Conservation (phyloP, 139 green algal genomes). For the Chloropicon primus region DNA sequence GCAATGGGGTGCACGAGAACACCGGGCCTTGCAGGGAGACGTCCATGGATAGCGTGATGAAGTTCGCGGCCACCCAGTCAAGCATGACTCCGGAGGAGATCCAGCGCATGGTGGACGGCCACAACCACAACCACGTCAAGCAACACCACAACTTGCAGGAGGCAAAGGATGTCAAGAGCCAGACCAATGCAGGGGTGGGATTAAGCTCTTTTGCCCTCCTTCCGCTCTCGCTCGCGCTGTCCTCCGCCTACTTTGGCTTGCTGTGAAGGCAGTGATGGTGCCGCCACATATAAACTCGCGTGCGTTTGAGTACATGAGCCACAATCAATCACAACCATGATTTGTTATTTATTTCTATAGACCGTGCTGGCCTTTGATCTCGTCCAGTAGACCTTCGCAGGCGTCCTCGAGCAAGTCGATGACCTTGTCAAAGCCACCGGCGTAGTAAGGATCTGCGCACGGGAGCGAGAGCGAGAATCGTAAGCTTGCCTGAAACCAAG, state of each 20-base stretch:
- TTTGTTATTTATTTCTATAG: neutral
- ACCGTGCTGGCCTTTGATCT: neutral
- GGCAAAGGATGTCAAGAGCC: neutral
- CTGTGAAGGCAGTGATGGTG: neutral
- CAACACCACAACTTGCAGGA: neutral
- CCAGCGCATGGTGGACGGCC: neutral
- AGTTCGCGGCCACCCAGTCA: neutral
- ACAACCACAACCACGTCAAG: neutral
- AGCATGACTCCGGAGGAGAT: neutral
- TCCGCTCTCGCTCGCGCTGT: neutral
- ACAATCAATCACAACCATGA: no score
- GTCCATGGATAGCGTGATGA: neutral
- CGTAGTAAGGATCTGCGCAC: conserved; percentile 93
- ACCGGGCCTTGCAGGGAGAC: neutral
- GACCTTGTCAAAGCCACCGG: conserved; percentile 55
- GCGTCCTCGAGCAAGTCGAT: conserved; percentile 29
- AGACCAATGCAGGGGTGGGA: no score
- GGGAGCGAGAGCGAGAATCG: no score
- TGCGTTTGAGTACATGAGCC: no score
- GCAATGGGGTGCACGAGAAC: neutral
- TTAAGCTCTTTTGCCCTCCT: no score
- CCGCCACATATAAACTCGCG: no score
- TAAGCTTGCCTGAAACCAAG: no score
- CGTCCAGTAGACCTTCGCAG: conserved; percentile 7
- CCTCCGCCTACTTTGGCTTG: neutral